A percentile compares a stretch with the other conserved stretches of the same genome.
Conservation (phyloP, 2,329 filamentous ascomycete genomes). For the Sarocladiaceae sp. region DNA sequence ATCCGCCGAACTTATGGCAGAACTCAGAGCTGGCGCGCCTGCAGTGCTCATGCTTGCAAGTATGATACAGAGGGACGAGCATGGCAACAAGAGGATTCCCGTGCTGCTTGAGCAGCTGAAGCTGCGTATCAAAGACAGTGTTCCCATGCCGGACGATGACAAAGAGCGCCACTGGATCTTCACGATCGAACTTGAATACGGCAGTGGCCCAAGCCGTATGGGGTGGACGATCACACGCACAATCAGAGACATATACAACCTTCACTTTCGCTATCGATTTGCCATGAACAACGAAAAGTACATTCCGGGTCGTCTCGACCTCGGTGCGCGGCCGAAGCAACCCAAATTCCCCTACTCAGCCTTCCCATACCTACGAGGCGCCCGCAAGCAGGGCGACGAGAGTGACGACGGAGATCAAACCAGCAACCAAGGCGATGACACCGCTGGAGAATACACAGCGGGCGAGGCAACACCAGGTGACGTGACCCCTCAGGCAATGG, state of each 20-base stretch:
- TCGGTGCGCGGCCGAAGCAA: constrained; percentile 69
- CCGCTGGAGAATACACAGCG: constrained; percentile 47
- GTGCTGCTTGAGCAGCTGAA: constrained; percentile 94
- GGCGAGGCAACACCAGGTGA: background rate
- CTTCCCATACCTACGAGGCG: constrained; percentile 82
- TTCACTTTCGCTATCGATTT: constrained; percentile 91
- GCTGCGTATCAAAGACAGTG: constrained; percentile 77
- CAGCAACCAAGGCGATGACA: constrained; percentile 36
- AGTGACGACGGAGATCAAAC: constrained; percentile 69
- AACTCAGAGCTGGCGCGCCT: constrained; percentile 86
- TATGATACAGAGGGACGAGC: constrained; percentile 96
- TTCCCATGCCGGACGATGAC: constrained; percentile 59
- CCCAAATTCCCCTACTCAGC: constrained; percentile 86
- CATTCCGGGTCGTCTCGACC: constrained; percentile 62
- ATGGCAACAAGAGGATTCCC: constrained; percentile 90
- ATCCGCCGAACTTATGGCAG: constrained; percentile 93
- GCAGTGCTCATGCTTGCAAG: constrained; percentile 92
- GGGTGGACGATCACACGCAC: constrained; percentile 90
- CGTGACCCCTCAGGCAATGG: constrained; percentile 31
- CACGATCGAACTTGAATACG: constrained; percentile 91
- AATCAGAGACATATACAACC: constrained; percentile 82
- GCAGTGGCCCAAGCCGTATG: constrained; percentile 93
- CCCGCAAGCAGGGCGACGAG: constrained; percentile 76
- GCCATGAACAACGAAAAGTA: constrained; percentile 81
- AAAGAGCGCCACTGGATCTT: constrained; percentile 77